phyloP scores from a whole-genome alignment of 1,284 basidiomycete species.

The Vanrija pseudolonga region DNA sequence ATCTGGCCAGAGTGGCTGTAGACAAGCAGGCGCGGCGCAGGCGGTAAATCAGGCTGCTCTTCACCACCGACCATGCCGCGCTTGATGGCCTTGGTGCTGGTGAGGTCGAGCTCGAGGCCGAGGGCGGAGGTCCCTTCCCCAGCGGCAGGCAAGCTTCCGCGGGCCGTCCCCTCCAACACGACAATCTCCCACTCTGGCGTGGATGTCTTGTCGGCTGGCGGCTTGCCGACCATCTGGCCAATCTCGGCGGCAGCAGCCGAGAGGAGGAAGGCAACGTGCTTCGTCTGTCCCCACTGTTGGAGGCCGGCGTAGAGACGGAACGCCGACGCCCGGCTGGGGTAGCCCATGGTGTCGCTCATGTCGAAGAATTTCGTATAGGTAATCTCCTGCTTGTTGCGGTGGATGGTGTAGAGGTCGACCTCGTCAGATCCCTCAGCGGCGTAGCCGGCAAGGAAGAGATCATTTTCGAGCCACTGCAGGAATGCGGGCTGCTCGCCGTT shows the following conservation, averaged over 20 bases:
- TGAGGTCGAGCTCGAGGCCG: slow-evolving; percentile 54
- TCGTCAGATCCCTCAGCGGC: slow-evolving; percentile 44
- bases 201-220: slow-evolving; percentile 19
- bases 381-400: slow-evolving; percentile 35
- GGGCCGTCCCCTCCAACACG: slow-evolving; percentile 53
- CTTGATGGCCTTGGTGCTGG: slow-evolving; percentile 45
- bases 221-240: slow-evolving; percentile 36
- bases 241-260: slow-evolving; percentile 50
- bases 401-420: slow-evolving; percentile 42
- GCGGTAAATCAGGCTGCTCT: slow-evolving; percentile 49
- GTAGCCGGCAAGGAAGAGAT: slow-evolving; percentile 55
- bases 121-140: slow-evolving; percentile 53
- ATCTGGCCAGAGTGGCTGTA: slow-evolving; percentile 55
- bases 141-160: slow-evolving; percentile 51
- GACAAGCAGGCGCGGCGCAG: slow-evolving; percentile 51
- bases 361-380: slow-evolving; percentile 48
- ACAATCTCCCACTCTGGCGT: slow-evolving; percentile 50
- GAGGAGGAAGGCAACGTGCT: slow-evolving; percentile 50
- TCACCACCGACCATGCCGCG: slow-evolving; percentile 51
- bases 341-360: slow-evolving; percentile 46
- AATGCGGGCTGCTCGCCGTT: slow-evolving; percentile 32
- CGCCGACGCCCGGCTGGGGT: slow-evolving; percentile 33
- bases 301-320: slow-evolving; percentile 47
- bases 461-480: slow-evolving; percentile 57
- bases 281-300: slow-evolving; percentile 45